These are phyloP conservation scores for Amanita inopinata DNA, from an alignment of 768 basidiomycete species.

Conservation along the genomic window DNA sequence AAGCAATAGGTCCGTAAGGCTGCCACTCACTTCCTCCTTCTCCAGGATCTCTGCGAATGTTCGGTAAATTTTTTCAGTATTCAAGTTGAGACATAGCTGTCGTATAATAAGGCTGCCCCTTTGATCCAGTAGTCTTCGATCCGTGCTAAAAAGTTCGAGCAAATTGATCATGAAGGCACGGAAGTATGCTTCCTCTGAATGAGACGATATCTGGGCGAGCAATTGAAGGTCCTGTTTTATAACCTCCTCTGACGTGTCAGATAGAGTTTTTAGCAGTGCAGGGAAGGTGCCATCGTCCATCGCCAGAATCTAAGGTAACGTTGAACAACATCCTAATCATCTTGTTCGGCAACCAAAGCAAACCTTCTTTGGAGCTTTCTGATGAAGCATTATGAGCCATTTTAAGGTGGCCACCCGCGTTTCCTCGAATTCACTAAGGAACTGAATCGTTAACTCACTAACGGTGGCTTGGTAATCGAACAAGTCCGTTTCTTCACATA, in stretches of 20 bases:
- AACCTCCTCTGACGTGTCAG: slow-evolving; percentile 95
- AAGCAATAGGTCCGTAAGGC: slow-evolving; percentile 1
- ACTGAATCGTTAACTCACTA: slow-evolving; percentile 85
- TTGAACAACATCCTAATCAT: too few relatives aligned
- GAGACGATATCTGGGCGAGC: slow-evolving; percentile 92
- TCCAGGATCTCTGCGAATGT: slow-evolving; percentile 96
- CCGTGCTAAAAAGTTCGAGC: slow-evolving; percentile 90
- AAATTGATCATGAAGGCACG: slow-evolving; percentile 93
- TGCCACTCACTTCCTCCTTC: slow-evolving; percentile 77
- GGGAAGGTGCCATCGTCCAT: slow-evolving; percentile 98
- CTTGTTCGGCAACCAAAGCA: slow-evolving; percentile 7
- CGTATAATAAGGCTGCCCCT: slow-evolving; percentile 93
- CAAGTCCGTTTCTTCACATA: slow-evolving; percentile 49
- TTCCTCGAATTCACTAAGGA: slow-evolving; percentile 93
- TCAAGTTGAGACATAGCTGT: slow-evolving; percentile 87
- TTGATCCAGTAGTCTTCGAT: slow-evolving; percentile 79
- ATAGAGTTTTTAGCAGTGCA: slow-evolving; percentile 87
- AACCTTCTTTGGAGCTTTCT: slow-evolving; percentile 94
- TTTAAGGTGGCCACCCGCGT: slow-evolving; percentile 92
- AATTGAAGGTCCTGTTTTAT: slow-evolving; percentile 95
- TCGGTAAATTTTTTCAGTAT: slow-evolving; percentile 90
- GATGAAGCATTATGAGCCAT: slow-evolving; percentile 98
- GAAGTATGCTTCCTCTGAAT: slow-evolving; percentile 93
- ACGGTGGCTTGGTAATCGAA: slow-evolving; percentile 94
- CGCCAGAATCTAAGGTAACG: slow-evolving; percentile 62